A percentile compares a stretch with the other conserved stretches of the same genome.
phyloP scores from a whole-genome alignment of 768 basidiomycete species.

The Hypholoma sublateritium region DNA sequence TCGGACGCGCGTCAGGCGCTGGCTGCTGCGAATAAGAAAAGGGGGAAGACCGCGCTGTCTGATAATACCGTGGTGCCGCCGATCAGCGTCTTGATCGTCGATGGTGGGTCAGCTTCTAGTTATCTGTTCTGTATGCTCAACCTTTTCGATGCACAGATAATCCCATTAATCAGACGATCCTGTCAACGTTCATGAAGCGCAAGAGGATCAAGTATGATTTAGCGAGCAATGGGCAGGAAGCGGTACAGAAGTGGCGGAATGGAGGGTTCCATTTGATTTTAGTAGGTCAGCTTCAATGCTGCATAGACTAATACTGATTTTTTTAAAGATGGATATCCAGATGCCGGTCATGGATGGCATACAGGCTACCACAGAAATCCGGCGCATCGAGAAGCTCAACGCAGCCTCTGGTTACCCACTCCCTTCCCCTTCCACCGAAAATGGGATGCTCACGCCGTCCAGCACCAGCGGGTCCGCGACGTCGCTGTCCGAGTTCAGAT shows the following conservation, averaged over 20 bases:
- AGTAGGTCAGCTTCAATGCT: constrained; percentile 45
- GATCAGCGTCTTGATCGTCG: constrained; percentile 96
- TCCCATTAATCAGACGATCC: constrained; percentile 95
- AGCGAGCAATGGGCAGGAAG: constrained; percentile 93
- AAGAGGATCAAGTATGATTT: constrained; percentile 95
- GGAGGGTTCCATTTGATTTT: constrained; percentile 95
- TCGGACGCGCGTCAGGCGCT: constrained; percentile 22
- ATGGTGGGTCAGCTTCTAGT: constrained; percentile 58
- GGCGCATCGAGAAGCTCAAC: constrained; percentile 73
- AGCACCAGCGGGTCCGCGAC: constrained; percentile 32
- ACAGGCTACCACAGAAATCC: constrained; percentile 93
- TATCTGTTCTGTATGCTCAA: constrained; percentile 1
- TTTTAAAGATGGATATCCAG: constrained; percentile 94
- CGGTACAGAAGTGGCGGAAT: constrained; percentile 91
- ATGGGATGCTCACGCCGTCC: constrained; percentile 44
- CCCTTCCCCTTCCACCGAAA: constrained; percentile 63
- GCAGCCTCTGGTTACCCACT: constrained; percentile 69
- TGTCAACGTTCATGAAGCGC: constrained; percentile 95
- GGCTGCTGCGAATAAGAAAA: constrained; percentile 33
- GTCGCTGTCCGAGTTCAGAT: constrained; percentile 39
- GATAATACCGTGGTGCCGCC: constrained; percentile 88
- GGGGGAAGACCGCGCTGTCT: constrained; percentile 44
- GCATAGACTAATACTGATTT: constrained; percentile 1
- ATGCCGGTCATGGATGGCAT: constrained; percentile 99
- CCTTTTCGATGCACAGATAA: constrained; percentile 65